phyloP scores from a whole-genome alignment of 164 flowering plant genomes.

The Cinnamomum chago region DNA sequence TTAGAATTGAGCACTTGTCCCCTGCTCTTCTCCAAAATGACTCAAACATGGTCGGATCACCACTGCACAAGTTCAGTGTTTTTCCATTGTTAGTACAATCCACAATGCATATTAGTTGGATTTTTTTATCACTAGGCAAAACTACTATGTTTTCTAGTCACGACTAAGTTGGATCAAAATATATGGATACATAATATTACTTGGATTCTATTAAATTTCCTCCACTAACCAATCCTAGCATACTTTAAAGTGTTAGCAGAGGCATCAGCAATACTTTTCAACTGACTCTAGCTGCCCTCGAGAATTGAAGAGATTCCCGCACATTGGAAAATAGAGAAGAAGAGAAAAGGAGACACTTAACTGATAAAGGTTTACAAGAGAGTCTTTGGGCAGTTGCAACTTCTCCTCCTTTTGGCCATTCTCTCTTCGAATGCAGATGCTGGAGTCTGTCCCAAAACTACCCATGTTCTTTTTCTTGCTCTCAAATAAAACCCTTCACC shows the following conservation, averaged over 20 bases:
- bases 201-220: no score
- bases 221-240: no score
- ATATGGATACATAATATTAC: no score
- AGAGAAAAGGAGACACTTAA: conserved; percentile 26
- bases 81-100: no score
- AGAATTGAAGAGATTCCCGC: neutral
- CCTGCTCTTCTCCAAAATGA: conserved; percentile 61
- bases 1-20: conserved; percentile 44
- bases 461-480: neutral
- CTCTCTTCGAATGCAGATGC: neutral
- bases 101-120: no score
- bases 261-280: no score
- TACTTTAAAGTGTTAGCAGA: no score
- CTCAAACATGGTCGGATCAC: conserved; percentile 93
- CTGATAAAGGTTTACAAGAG: conserved; percentile 72
- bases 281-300: no score
- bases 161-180: no score
- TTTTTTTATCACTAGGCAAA: no score
- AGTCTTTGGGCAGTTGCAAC: conserved; percentile 12
- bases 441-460: no score
- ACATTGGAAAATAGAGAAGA: neutral
- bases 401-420: conserved; percentile 11
- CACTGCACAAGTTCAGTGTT: conserved; percentile 41
- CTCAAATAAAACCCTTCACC: neutral
- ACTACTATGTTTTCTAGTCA: no score